Base-by-base conservation (phyloP, 2,329 filamentous ascomycete species). In the Aspergillus sp. region DNA sequence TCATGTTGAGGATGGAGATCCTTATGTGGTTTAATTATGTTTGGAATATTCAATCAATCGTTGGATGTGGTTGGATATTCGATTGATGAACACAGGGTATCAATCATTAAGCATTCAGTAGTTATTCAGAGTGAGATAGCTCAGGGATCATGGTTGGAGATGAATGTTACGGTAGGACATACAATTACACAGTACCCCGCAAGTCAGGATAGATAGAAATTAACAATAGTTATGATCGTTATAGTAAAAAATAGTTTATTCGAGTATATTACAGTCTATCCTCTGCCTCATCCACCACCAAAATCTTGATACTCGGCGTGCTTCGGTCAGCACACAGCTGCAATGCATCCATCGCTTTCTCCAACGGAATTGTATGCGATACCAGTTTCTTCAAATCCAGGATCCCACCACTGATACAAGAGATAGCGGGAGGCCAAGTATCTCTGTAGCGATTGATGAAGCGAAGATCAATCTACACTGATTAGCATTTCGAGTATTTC, bases 381-480 rank as follows among this genome's bases (percentile, higher is more conserved):
- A 86, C 76, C 12, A 85, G 64, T 39, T 73, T 74, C 56, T 81
- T 81, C 13, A 85, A 66, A 56, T 85, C 75, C 7, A 87, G 58
- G 1, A 85, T 71, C 0, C 76, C 77, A 4, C 80, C 78, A 33
- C 71, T 73, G 27, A 87, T 57, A 38, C 77, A 79, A 6, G 77
- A 71, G 30, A 87, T 82, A 0, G 79, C 83, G 0, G 77, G 74
- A 0, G 83, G 82, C 83, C 83, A 87, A 0, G 82, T 86, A 55
- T 86, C 81, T 33, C 76, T 72, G 58, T 86, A 87, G 6, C 83
- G 73, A 60, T 87, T 86, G 58, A 86, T 86, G 65, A 87, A 87
- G 32, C 76, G 78, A 27, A 87, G 68, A 52, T 85, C 74, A 50
- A 86, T 84, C 77, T 81, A 49, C n/a, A 12, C 19, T 2, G 19